A percentile compares a stretch with the other conserved stretches of the same genome.
phyloP scores from a whole-genome alignment of 2,329 filamentous ascomycete genomes.

The Peltaster fructicola region DNA sequence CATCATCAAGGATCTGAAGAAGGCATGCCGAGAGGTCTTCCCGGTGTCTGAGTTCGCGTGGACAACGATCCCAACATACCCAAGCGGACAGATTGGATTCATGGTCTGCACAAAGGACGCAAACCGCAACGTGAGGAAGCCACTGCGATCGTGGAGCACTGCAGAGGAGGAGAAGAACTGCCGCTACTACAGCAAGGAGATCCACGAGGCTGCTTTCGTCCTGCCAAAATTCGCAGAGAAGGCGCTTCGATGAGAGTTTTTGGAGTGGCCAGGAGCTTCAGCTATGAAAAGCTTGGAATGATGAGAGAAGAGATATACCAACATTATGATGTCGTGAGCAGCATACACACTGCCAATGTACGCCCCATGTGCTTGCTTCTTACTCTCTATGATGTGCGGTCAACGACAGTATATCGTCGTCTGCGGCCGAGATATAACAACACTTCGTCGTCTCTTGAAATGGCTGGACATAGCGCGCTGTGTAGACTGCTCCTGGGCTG shows the following conservation, averaged over 20 bases:
- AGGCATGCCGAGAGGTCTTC: conserved; percentile 94
- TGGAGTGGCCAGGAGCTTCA: too few relatives aligned
- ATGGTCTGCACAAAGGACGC: conserved; percentile 98
- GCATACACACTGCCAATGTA: too few relatives aligned
- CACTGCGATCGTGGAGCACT: conserved; percentile 59
- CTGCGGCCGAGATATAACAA: too few relatives aligned
- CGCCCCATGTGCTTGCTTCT: too few relatives aligned
- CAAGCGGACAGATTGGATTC: conserved; percentile 97
- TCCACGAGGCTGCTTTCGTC: conserved; percentile 87
- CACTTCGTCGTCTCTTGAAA: too few relatives aligned
- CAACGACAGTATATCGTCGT: too few relatives aligned
- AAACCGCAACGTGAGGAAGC: conserved; percentile 65
- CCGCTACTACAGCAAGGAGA: conserved; percentile 93
- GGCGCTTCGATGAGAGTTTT: conserved; percentile 36
- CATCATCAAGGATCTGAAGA: conserved; percentile 88
- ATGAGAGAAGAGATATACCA: conserved; percentile 3
- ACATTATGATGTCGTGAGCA: too few relatives aligned
- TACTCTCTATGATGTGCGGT: too few relatives aligned
- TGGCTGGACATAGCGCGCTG: too few relatives aligned
- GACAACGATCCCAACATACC: conserved; percentile 98
- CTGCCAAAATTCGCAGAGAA: conserved; percentile 86
- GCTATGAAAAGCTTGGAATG: too few relatives aligned
- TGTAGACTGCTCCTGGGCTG: too few relatives aligned
- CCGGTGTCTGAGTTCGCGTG: conserved; percentile 95
- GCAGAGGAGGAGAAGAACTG: conserved; percentile 89